Percentiles rank a stretch among this genome's conserved stretches.
Evolutionary conservation across 2,329 filamentous ascomycete species (phyloP).

Genomic region (Diaporthe eres): DNA sequence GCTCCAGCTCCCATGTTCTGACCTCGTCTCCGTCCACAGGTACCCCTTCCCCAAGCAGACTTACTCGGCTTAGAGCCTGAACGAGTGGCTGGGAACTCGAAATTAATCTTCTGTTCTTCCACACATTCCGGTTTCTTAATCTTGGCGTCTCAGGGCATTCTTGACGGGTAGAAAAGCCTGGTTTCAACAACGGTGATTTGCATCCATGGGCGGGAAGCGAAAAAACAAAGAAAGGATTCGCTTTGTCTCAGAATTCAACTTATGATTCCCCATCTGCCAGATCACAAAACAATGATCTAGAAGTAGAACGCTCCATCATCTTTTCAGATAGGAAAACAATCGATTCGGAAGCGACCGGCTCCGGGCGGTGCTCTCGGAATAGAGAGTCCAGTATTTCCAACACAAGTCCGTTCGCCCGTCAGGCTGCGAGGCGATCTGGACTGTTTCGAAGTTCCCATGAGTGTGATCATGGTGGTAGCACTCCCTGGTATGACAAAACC

Average conservation of each 20-base stretch:
- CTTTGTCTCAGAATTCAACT: conserved; percentile 52
- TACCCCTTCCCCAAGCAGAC: conserved; percentile 87
- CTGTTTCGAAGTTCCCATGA: neutral
- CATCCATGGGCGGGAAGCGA: conserved; percentile 39
- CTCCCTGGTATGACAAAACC: neutral
- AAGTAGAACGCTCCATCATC: conserved; percentile 39
- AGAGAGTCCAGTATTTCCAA: conserved; percentile 30
- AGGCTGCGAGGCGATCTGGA: neutral
- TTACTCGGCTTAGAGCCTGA: conserved; percentile 62
- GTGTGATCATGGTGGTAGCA: neutral
- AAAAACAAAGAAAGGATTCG: conserved; percentile 36
- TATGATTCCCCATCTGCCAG: conserved; percentile 47
- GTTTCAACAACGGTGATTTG: conserved; percentile 45
- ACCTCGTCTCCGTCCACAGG: conserved; percentile 57
- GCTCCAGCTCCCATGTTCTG: conserved; percentile 30
- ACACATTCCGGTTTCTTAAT: conserved; percentile 21
- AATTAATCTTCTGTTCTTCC: conserved; percentile 37
- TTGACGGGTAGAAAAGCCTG: conserved; percentile 41
- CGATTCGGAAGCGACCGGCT: conserved; percentile 24
- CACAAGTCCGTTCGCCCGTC: neutral
- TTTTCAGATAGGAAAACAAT: conserved; percentile 37
- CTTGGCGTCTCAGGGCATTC: conserved; percentile 40
- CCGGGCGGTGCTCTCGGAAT: conserved; percentile 9
- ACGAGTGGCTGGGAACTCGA: conserved; percentile 38
- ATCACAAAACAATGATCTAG: conserved; percentile 37